phyloP scores from a whole-genome alignment of 192 early-diverging fungal genomes.

The Umbelopsis isabellina region DNA sequence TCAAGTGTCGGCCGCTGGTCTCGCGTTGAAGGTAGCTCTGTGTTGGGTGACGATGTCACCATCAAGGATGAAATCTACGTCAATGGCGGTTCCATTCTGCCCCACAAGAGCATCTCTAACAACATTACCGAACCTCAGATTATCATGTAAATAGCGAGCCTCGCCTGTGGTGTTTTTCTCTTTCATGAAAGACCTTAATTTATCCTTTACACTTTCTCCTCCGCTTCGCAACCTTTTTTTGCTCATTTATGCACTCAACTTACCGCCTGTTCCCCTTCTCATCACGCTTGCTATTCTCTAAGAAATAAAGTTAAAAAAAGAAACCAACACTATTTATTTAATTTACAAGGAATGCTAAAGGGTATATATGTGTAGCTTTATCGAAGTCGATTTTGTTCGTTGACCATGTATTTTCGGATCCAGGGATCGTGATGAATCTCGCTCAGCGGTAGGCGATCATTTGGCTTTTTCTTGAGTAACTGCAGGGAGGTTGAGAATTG shows the following conservation, averaged over 20 bases:
- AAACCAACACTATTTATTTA: neutral
- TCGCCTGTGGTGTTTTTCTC: neutral
- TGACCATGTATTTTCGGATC: constrained; percentile 14
- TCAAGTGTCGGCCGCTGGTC: constrained; percentile 94
- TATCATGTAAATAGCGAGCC: constrained; percentile 78
- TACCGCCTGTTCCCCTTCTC: too few relatives aligned
- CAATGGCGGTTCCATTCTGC: constrained; percentile 93
- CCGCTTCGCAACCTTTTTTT: too few relatives aligned
- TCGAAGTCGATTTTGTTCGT: neutral
- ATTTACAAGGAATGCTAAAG: neutral
- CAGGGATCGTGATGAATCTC: constrained; percentile 7
- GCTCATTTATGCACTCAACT: too few relatives aligned
- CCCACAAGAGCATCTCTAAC: constrained; percentile 90
- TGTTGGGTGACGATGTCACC: constrained; percentile 96
- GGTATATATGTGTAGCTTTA: neutral
- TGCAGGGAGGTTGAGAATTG: neutral
- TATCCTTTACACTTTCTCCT: too few relatives aligned
- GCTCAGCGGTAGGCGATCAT: neutral
- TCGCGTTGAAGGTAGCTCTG: constrained; percentile 89
- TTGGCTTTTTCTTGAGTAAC: constrained; percentile 3
- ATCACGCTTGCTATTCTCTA: too few relatives aligned
- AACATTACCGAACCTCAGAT: constrained; percentile 93
- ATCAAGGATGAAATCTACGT: constrained; percentile 92
- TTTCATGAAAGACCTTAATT: too few relatives aligned
- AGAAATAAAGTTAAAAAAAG: neutral